Base-by-base conservation (phyloP, 495 filamentous ascomycete species). In the Pyrenula massariospora region DNA sequence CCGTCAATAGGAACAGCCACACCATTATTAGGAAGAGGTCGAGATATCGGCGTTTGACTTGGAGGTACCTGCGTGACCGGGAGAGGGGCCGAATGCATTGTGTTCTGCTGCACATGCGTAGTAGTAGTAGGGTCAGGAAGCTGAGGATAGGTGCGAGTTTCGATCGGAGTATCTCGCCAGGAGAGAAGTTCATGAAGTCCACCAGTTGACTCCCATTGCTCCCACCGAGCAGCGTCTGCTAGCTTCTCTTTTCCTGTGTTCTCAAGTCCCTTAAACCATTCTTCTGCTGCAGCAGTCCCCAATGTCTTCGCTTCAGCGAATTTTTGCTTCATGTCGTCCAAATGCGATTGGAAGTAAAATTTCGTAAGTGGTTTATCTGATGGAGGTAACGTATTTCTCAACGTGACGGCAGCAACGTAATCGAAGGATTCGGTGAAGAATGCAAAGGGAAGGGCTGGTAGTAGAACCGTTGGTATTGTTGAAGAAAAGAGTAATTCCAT, bases 221-320 rank as follows among this genome's bases (percentile, higher is more conserved):
- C 87, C 82, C 87, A 89, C 24, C 83, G 80, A 21, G 75, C 69
- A 20, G 79, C 71, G 59, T 88, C 82, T 22, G 72, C 68, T 42
- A 77, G 42, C 19, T 71, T 55, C 25, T 80, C 72, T 57, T 77
- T 79, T n/a, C 85, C 83, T 56, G 78, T 75, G 11, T 58, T 66
- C 48, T 77, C 77, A 1, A 91, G 75, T 12, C 86, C 86, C 66
- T 88, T 89, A 3, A 83, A 66, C 87, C 87, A 91, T 65, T 89
- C 86, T 50, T 84, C 83, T 19, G 77, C 75, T 10, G 82, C 76
- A 15, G 83, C 82, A 2, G 70, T 56, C 21, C 85, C 84, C 62
- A 84, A 76, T 10, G 71, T 68, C 55, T 76, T 78, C 50, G 80
- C 85, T 1, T 79, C 70, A 21, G 75, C 65, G 54, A 86, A 81